These are phyloP conservation scores for Musa acuminata DNA, from an alignment of 176 grass and related monocot genomes.

Conservation along the genomic window DNA sequence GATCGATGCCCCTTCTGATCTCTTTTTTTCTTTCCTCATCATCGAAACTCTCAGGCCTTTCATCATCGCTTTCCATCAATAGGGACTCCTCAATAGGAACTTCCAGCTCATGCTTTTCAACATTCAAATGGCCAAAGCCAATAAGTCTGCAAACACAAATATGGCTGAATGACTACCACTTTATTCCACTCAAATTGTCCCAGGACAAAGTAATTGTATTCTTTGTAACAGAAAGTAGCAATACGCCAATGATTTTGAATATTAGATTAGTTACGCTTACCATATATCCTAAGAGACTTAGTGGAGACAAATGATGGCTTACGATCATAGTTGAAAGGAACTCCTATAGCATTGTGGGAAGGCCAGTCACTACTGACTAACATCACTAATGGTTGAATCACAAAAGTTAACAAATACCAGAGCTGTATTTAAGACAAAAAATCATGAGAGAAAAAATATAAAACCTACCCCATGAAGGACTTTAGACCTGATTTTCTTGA, in stretches of 20 bases:
- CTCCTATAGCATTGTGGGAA: no score
- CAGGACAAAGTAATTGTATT: no score
- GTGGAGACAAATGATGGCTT: no score
- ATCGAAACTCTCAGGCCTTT: constrained; percentile 75
- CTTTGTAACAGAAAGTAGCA: no score
- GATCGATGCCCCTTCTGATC: constrained; percentile 95
- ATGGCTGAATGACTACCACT: no score
- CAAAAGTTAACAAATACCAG: background rate
- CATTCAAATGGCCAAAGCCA: constrained; percentile 38
- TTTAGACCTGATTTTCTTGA: constrained; percentile 56
- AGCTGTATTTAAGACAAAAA: background rate
- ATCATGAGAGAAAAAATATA: background rate
- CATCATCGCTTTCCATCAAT: constrained; percentile 68
- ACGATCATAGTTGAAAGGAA: no score
- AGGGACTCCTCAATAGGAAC: constrained; percentile 37
- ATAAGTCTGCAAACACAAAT: constrained; percentile 33
- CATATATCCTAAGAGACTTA: no score
- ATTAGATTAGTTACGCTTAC: no score
- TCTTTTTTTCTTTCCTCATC: constrained; percentile 67
- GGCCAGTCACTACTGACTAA: no score
- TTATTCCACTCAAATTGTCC: no score
- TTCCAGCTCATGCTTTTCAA: constrained; percentile 42
- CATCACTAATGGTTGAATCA: background rate
- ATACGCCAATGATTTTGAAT: no score
- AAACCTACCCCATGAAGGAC: constrained; percentile 70